A percentile compares a stretch with the other conserved stretches of the same genome.
Evolutionary conservation across 2,329 filamentous ascomycete genomes (phyloP).

Genomic region (Fonsecaea monophora): DNA sequence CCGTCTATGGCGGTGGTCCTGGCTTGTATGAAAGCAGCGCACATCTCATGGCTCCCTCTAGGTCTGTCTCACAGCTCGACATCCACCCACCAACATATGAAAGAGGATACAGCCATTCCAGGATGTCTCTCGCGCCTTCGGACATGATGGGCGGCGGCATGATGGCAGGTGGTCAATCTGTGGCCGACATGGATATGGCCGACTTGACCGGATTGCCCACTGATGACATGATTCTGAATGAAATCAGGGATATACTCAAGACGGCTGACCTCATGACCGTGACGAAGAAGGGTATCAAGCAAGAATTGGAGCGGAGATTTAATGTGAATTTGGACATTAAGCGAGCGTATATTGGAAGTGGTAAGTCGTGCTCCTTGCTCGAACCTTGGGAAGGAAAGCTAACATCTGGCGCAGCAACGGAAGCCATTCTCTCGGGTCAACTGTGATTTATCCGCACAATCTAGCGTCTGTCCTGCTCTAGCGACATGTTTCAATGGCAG

Average conservation of each 20-base stretch:
- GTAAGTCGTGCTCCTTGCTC: conserved; percentile 60
- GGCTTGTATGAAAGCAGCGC: conserved; percentile 34
- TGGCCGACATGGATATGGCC: conserved; percentile 76
- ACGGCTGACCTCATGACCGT: conserved; percentile 96
- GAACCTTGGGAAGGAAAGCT: conserved; percentile 32
- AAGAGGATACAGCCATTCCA: conserved; percentile 60
- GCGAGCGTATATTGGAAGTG: conserved; percentile 91
- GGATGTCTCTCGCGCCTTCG: conserved; percentile 80
- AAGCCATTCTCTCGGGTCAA: conserved; percentile 78
- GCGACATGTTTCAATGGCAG: conserved; percentile 7
- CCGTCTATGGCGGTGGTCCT: conserved; percentile 73
- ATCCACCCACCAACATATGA: conserved; percentile 56
- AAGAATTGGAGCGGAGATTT: conserved; percentile 89
- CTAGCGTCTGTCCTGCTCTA: not conserved
- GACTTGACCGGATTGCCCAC: conserved; percentile 78
- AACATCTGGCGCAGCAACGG: conserved; percentile 66
- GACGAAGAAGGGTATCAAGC: conserved; percentile 98
- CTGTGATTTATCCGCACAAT: conserved; percentile 55
- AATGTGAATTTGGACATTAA: conserved; percentile 83
- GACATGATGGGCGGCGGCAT: conserved; percentile 75
- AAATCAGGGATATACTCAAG: conserved; percentile 91
- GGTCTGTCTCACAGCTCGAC: conserved; percentile 66
- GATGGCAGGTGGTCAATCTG: conserved; percentile 65
- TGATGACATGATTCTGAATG: conserved; percentile 87
- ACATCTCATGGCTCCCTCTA: conserved; percentile 60